Conservation (phyloP, 2,329 filamentous ascomycete genomes). For the Fusarium foetens region DNA sequence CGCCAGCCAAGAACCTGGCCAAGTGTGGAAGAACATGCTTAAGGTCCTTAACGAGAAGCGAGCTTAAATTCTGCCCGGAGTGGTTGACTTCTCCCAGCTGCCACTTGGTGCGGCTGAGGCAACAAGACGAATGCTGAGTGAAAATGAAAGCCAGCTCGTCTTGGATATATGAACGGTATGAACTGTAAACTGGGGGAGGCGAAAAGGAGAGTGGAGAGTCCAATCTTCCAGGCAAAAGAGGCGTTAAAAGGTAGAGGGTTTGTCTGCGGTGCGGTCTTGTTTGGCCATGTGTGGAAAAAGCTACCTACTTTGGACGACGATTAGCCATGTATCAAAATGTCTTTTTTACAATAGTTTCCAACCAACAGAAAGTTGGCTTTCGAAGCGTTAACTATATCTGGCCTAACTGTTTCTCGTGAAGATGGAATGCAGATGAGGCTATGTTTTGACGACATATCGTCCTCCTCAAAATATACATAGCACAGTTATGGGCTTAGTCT, state of each 20-base stretch:
- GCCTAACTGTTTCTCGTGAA: neutral
- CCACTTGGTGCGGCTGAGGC: constrained; percentile 46
- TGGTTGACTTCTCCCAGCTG: neutral
- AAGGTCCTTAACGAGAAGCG: constrained; percentile 75
- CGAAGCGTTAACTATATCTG: constrained; percentile 19
- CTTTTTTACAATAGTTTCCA: constrained; percentile 38
- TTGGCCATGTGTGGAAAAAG: constrained; percentile 43
- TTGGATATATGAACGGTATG: constrained; percentile 45
- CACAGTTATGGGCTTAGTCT: neutral
- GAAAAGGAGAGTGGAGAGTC: constrained; percentile 20
- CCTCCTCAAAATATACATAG: neutral
- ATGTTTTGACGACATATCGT: neutral
- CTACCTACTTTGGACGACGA: constrained; percentile 42
- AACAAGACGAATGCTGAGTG: constrained; percentile 41
- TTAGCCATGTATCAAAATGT: constrained; percentile 46
- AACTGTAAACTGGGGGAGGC: constrained; percentile 34
- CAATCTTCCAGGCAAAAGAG: constrained; percentile 39
- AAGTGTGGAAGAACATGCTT: constrained; percentile 94
- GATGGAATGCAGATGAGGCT: neutral
- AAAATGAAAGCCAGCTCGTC: constrained; percentile 28
- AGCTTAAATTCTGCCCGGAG: constrained; percentile 43
- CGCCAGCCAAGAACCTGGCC: constrained; percentile 92
- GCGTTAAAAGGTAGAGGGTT: constrained; percentile 45
- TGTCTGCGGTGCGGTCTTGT: constrained; percentile 41
- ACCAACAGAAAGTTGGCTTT: constrained; percentile 37